Evolutionary conservation across 176 grass and related monocot species (phyloP).

Genomic region (Neostapfia colusana): DNA sequence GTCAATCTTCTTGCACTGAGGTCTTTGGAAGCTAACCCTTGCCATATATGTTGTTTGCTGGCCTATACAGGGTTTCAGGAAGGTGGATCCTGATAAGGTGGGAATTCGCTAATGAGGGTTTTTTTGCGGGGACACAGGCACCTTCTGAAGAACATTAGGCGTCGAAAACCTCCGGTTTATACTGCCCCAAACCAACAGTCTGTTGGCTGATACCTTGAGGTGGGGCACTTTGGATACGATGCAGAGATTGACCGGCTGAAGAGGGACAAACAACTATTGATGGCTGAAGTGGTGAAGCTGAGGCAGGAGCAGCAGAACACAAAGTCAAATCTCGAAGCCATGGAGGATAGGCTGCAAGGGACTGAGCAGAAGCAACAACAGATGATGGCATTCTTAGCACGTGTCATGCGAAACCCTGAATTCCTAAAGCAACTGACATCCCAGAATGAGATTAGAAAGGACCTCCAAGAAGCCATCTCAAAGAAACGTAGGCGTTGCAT

Average conservation of each 20-base stretch:
- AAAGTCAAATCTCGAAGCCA: slow-evolving; percentile 59
- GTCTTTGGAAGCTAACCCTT: slow-evolving; percentile 9
- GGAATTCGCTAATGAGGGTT: slow-evolving; percentile 93
- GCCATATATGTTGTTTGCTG: slow-evolving; percentile 4
- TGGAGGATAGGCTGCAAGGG: slow-evolving; percentile 79
- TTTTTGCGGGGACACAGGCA: slow-evolving; percentile 83
- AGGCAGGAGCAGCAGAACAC: slow-evolving; percentile 93
- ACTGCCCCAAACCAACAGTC: slow-evolving; percentile 58
- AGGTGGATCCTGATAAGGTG: slow-evolving; percentile 88
- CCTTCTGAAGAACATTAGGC: slow-evolving; percentile 81
- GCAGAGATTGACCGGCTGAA: slow-evolving; percentile 68
- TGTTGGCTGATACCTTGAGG: slow-evolving; percentile 65
- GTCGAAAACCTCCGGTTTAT: slow-evolving; percentile 56
- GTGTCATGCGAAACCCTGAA: slow-evolving; percentile 65
- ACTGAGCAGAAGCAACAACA: slow-evolving; percentile 86
- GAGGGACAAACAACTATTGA: slow-evolving; percentile 74
- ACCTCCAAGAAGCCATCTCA: slow-evolving; percentile 80
- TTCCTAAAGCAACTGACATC: slow-evolving; percentile 69
- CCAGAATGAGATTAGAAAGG: slow-evolving; percentile 64
- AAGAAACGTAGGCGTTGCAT: slow-evolving; percentile 79
- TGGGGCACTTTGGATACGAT: slow-evolving; percentile 82
- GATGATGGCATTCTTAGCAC: slow-evolving; percentile 82
- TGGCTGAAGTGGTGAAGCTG: slow-evolving; percentile 83
- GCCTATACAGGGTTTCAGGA: slow-evolving; percentile 79
- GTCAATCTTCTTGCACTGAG: slow-evolving; percentile 19